These are phyloP conservation scores for Ajuga chamaepitys DNA, from an alignment of 257 asterid species.

Conservation along the genomic window DNA sequence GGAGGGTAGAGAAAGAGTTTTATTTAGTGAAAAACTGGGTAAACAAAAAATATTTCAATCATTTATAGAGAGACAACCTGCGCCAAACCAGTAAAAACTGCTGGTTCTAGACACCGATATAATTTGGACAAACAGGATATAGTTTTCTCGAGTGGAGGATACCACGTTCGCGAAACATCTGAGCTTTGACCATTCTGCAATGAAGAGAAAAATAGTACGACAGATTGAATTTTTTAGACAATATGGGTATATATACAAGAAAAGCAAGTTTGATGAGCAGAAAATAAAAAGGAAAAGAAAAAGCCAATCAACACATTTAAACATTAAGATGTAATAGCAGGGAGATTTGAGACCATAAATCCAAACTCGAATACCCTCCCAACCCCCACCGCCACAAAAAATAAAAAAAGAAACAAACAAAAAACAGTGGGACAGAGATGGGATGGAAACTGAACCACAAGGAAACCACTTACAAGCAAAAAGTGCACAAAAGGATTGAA, in stretches of 20 bases:
- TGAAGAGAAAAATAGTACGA: constrained; percentile 11
- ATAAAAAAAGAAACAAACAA: not conserved
- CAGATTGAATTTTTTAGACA: not conserved
- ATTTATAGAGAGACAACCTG: constrained; percentile 46
- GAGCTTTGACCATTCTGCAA: constrained; percentile 66
- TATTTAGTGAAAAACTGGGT: constrained; percentile 14
- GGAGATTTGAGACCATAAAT: not conserved
- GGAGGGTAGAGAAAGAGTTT: no score
- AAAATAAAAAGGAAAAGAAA: not conserved
- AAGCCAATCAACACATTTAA: no score
- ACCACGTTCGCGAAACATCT: constrained; percentile 75
- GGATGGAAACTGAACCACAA: constrained; percentile 5
- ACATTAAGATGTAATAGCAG: not conserved
- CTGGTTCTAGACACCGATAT: constrained; percentile 74
- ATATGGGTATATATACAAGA: constrained; percentile 9
- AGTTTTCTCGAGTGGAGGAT: constrained; percentile 98
- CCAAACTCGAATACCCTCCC: no score
- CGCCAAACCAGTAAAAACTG: constrained; percentile 96
- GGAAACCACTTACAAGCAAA: constrained; percentile 10
- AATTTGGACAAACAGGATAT: constrained; percentile 86
- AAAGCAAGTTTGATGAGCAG: constrained; percentile 10
- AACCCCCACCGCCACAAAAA: constrained; percentile 4
- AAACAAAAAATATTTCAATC: not conserved
- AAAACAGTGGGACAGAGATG: no score
- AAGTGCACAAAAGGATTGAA: constrained; percentile 11